phyloP scores from a whole-genome alignment of 1,284 basidiomycete genomes.

The Hypsizygus ulmarius region DNA sequence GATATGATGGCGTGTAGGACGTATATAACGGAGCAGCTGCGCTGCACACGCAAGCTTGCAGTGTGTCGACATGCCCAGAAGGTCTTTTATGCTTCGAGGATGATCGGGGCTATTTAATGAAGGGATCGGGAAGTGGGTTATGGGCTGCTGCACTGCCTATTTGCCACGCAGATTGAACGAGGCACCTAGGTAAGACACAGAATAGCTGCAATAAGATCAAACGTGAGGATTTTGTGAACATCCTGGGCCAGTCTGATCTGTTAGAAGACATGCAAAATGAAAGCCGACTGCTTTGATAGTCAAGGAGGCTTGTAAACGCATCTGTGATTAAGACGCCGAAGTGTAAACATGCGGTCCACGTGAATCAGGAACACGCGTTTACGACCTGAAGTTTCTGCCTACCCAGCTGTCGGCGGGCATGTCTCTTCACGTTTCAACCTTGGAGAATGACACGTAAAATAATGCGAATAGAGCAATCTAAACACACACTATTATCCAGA shows the following conservation, averaged over 20 bases:
- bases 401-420: background rate
- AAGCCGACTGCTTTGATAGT: constrained; percentile 5
- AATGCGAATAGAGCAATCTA: constrained; percentile 9
- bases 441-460: constrained; percentile 12
- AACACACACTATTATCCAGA: constrained; percentile 8
- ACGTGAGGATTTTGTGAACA: background rate
- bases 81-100: constrained; percentile 22
- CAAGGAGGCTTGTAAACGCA: background rate
- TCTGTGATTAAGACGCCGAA: too few relatives aligned
- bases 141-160: constrained; percentile 5
- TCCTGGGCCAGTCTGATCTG: constrained; percentile 6
- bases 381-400: constrained; percentile 4
- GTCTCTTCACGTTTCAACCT: constrained; percentile 13
- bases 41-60: constrained; percentile 25
- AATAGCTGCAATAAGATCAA: background rate
- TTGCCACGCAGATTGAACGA: constrained; percentile 31
- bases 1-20: constrained; percentile 24
- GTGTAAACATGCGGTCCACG: constrained; percentile 8
- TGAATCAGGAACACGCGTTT: constrained; percentile 10
- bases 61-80: constrained; percentile 25
- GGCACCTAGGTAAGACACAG: constrained; percentile 15
- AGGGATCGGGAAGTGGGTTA: constrained; percentile 4
- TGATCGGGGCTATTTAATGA: constrained; percentile 29
- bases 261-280: constrained; percentile 13
- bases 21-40: constrained; percentile 33